Percentiles rank a stretch among this genome's conserved stretches.
These are phyloP conservation scores for Cladophialophora exuberans DNA, from an alignment of 2,329 filamentous ascomycete species.

Conservation along the genomic window DNA sequence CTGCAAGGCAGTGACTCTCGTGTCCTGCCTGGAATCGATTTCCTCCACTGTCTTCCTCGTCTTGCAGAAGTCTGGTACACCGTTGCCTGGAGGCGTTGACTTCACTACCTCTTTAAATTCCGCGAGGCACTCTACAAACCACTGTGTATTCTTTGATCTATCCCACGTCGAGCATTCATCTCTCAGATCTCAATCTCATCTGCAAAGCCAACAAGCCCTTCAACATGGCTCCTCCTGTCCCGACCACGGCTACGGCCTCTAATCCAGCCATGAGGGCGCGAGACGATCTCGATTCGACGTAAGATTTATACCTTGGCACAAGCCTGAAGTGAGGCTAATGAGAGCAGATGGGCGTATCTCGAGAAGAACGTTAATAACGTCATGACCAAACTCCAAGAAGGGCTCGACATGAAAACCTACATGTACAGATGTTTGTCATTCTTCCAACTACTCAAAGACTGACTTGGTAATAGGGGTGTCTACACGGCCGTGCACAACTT, in stretches of 20 bases:
- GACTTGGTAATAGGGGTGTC: conserved; percentile 22
- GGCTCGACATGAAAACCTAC: conserved; percentile 84
- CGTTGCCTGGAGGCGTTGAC: too few species aligned
- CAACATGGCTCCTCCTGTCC: neutral
- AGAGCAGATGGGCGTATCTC: conserved; percentile 80
- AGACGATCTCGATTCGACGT: conserved; percentile 65
- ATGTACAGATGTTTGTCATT: conserved; percentile 63
- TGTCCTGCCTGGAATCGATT: too few species aligned
- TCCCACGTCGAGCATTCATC: too few species aligned
- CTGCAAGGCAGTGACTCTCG: too few species aligned
- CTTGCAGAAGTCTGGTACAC: too few species aligned
- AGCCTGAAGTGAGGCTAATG: neutral
- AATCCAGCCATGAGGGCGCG: conserved; percentile 32
- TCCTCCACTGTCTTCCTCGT: too few species aligned
- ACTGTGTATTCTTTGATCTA: too few species aligned
- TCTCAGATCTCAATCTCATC: neutral
- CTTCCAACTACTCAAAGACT: conserved; percentile 18
- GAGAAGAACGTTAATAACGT: conserved; percentile 87
- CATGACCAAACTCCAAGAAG: conserved; percentile 88
- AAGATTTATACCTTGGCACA: conserved; percentile 38
- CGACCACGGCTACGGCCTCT: conserved; percentile 19
- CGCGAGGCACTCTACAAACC: too few species aligned
- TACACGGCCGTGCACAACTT: conserved; percentile 92
- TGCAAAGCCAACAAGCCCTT: neutral
- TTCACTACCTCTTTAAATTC: too few species aligned